phyloP scores from a whole-genome alignment of 2,329 filamentous ascomycete genomes.

The Stachybotrys chartarum region DNA sequence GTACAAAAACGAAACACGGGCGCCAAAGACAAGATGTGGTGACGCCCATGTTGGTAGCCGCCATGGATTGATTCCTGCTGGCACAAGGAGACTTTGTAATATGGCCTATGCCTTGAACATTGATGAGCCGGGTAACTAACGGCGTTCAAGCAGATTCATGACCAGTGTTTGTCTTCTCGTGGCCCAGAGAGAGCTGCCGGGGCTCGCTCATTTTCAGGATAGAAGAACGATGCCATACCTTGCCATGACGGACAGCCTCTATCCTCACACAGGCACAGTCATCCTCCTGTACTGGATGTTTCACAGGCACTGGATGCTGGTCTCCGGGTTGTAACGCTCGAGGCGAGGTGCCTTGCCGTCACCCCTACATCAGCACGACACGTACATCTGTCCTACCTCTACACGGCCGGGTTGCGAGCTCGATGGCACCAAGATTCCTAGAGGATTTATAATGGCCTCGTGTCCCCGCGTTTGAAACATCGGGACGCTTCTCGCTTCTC shows the following conservation, averaged over 20 bases:
- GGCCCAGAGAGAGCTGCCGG: no score
- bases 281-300: not conserved
- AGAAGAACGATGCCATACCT: not conserved
- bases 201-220: not conserved
- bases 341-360: not conserved
- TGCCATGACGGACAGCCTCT: not conserved
- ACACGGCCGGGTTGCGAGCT: not conserved
- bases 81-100: no score
- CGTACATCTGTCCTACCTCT: not conserved
- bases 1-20: not conserved
- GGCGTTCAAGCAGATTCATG: no score
- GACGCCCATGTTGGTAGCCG: not conserved
- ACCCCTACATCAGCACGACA: not conserved
- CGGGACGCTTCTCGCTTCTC: not conserved
- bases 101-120: no score
- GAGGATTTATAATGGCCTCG: not conserved
- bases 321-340: not conserved
- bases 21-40: not conserved
- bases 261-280: not conserved
- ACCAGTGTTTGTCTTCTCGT: no score
- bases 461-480: not conserved
- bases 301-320: not conserved
- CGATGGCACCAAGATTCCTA: not conserved
- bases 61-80: no score
- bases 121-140: no score